A percentile compares a stretch with the other conserved stretches of the same genome.
These are phyloP conservation scores for Penicillium mononematosum DNA, from an alignment of 495 filamentous ascomycete genomes.

Conservation along the genomic window DNA sequence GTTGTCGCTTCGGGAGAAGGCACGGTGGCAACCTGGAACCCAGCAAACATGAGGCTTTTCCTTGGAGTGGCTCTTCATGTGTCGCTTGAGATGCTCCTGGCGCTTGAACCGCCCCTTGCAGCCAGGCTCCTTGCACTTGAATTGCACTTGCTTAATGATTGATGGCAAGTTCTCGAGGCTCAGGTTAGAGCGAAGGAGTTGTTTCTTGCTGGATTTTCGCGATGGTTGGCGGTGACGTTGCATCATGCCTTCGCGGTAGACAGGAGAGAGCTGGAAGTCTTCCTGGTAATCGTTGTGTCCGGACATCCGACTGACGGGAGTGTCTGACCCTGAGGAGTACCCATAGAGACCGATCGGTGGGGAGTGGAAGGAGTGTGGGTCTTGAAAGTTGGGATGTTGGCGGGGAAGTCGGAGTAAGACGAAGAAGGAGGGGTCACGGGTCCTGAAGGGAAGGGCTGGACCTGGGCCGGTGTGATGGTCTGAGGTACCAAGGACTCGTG, in stretches of 20 bases:
- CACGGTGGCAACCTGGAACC: conserved; percentile 46
- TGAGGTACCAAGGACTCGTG: conserved; percentile 40
- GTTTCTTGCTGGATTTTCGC: conserved; percentile 40
- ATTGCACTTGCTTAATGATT: conserved; percentile 47
- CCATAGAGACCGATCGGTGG: conserved; percentile 41
- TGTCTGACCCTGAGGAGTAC: conserved; percentile 40
- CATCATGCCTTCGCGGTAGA: conserved; percentile 36
- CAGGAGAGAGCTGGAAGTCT: conserved; percentile 41
- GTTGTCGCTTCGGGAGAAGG: conserved; percentile 50
- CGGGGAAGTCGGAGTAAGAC: conserved; percentile 44
- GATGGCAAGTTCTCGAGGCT: conserved; percentile 43
- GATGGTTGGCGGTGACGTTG: conserved; percentile 38
- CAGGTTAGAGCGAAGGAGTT: conserved; percentile 40
- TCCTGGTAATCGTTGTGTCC: conserved; percentile 41
- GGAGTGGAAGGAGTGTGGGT: conserved; percentile 45
- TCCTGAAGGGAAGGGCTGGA: conserved; percentile 20
- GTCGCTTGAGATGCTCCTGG: conserved; percentile 64
- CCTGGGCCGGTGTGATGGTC: conserved; percentile 43
- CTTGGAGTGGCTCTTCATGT: conserved; percentile 58
- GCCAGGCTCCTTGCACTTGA: conserved; percentile 48
- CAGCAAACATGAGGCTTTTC: conserved; percentile 54
- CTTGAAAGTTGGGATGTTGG: conserved; percentile 39
- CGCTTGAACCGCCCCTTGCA: conserved; percentile 57
- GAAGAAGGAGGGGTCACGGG: conserved; percentile 45
- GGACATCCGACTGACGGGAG: conserved; percentile 41